phyloP scores from a whole-genome alignment of 176 grass and related monocot species.

The Aegilops bicornis region DNA sequence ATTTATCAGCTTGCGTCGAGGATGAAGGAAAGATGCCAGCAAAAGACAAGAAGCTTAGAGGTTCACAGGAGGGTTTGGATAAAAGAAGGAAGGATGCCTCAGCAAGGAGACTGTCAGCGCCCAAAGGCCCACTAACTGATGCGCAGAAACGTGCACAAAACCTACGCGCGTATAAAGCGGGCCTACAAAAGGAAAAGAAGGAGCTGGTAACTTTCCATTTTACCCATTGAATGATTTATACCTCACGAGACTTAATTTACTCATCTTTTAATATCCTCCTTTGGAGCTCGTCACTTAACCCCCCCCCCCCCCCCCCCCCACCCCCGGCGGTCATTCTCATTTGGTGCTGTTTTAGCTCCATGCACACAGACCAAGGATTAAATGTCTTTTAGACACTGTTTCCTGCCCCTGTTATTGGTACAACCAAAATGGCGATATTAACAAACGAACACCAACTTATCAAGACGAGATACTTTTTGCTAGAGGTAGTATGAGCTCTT shows the following conservation, averaged over 20 bases:
- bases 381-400: too few relatives aligned
- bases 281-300: neutral
- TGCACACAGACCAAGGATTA: neutral
- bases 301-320: too few relatives aligned
- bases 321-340: too few relatives aligned
- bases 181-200: conserved; percentile 94
- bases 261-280: neutral
- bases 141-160: conserved; percentile 92
- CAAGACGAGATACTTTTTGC: neutral
- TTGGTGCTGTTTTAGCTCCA: neutral
- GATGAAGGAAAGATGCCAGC: conserved; percentile 56
- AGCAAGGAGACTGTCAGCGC: conserved; percentile 51
- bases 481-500: neutral
- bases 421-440: neutral
- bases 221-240: neutral
- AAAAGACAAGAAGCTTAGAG: conserved; percentile 69
- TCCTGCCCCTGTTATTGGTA: neutral
- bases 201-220: conserved; percentile 60
- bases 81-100: conserved; percentile 72
- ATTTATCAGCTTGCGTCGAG: conserved; percentile 31
- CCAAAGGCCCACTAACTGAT: conserved; percentile 56
- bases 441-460: neutral
- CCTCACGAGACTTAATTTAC: neutral
- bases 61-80: conserved; percentile 64
- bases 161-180: conserved; percentile 71